Evolutionary conservation across 2,329 filamentous ascomycete genomes (phyloP), one percentile per base, ranked within the genome.

Genomic region (Aspergillus brasiliensis): DNA sequence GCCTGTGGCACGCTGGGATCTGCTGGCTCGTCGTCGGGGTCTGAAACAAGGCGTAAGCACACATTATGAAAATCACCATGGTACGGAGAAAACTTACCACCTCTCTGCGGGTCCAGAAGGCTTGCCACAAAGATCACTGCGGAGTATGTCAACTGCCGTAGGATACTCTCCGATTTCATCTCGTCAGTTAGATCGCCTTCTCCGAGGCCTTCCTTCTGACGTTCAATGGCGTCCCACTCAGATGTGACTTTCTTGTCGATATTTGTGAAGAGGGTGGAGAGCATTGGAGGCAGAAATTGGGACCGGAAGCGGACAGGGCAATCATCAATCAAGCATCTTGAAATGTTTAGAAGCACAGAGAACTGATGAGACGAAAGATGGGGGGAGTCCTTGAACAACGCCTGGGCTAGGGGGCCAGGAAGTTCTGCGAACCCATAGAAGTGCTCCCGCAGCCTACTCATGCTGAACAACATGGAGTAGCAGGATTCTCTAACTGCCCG

Each of bases 101-200:
- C 78, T 82, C 81, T 79, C 59, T 82, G 81, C 13, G 92, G 91
- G 73, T 96, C 93, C 21, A 99, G 82, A 68, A 98, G 88, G 66
- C 92, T 91, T 7, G 92, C 91, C 63, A 97, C 90, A 84, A 98
- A 92, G 68, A 95, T 88, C 28, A 97, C 92, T 1, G 93, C 91
- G 3, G 92, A 92, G 75, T 96, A 95, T 0, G 94, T 97, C 52
- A 98, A 84, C 73, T 97, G 92, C 19, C 95, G 87, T 48, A 99
- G 80, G 28, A 99, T 96, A 71, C 94, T 98, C 75, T 99, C 95
- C 6, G 91, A 89, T 77, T 97, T 97, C 95, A 99, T 99, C 78
- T 99, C 95, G 67, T 97, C 92, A 1, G 91, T 91, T 56, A 99
- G 80, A 61, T 91, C 91, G 57, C 93, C 91, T 19, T 88, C 88